Percentiles rank a stretch among this genome's conserved stretches.
Evolutionary conservation across 257 asterid species (phyloP).

Genomic region (Hygrophila difformis): DNA sequence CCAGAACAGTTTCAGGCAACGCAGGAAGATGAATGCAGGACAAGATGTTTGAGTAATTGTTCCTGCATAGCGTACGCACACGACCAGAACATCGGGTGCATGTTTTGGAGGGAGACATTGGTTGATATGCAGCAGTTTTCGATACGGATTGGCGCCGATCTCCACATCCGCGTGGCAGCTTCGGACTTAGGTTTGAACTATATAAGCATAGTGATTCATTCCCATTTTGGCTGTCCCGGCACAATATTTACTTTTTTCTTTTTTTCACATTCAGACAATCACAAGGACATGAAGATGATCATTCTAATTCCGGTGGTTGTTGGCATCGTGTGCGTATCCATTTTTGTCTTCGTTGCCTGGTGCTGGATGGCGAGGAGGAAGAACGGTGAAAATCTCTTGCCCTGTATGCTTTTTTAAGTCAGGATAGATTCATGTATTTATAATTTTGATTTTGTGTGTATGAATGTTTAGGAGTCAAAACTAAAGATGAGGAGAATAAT

Average conservation of each 20-base stretch:
- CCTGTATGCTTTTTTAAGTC: no score
- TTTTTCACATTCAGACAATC: slow-evolving; percentile 15
- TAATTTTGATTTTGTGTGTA: neutral
- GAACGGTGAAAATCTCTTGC: slow-evolving; percentile 13
- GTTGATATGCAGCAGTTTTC: slow-evolving; percentile 40
- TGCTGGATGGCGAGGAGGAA: slow-evolving; percentile 10
- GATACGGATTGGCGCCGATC: slow-evolving; percentile 28
- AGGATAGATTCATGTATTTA: neutral
- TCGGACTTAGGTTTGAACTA: slow-evolving; percentile 17
- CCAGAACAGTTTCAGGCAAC: slow-evolving; percentile 11
- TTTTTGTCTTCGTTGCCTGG: slow-evolving; percentile 1
- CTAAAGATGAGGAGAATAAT: neutral
- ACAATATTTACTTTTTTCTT: neutral
- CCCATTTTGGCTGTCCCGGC: neutral
- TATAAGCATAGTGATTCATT: neutral
- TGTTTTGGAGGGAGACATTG: slow-evolving; percentile 37
- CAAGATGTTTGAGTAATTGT: slow-evolving; percentile 32
- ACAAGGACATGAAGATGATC: slow-evolving; percentile 10
- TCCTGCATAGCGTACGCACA: slow-evolving; percentile 48
- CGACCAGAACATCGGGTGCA: slow-evolving; percentile 33
- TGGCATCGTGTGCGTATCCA: neutral
- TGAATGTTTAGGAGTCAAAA: neutral
- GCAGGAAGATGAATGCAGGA: slow-evolving; percentile 22
- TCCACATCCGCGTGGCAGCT: slow-evolving; percentile 35
- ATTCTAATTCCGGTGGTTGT: slow-evolving; percentile 8